phyloP scores from a whole-genome alignment of 2,329 filamentous ascomycete genomes.

The Plectosphaerella sp. region DNA sequence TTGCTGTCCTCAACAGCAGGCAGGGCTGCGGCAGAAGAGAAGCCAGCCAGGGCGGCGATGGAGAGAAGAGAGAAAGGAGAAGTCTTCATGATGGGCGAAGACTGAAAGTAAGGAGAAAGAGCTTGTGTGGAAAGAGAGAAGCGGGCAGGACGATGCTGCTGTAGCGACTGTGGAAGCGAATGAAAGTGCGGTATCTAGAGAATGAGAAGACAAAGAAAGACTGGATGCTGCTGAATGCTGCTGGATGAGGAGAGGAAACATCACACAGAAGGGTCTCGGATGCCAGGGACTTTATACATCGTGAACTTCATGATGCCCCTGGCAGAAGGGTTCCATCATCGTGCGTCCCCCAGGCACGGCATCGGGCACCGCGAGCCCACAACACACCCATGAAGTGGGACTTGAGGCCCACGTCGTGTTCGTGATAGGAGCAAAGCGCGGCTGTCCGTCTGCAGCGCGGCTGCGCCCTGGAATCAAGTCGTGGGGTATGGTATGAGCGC shows the following conservation, averaged over 20 bases:
- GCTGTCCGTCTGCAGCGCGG: too few species aligned
- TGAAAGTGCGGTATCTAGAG: not conserved
- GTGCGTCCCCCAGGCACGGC: too few species aligned
- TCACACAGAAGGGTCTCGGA: not conserved
- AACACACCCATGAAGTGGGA: too few species aligned
- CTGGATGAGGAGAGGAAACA: not conserved
- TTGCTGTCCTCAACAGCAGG: not conserved
- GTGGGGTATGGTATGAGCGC: too few species aligned
- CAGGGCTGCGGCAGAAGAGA: slow-evolving; percentile 3
- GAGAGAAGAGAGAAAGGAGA: slow-evolving; percentile 5
- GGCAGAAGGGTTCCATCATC: too few species aligned
- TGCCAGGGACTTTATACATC: not conserved
- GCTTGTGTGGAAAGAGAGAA: not conserved
- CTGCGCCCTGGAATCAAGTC: too few species aligned
- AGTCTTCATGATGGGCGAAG: slow-evolving; percentile 2
- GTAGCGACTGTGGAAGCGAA: not conserved
- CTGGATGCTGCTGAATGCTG: not conserved
- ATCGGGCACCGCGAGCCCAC: too few species aligned
- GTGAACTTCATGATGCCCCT: not conserved
- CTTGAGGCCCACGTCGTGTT: too few species aligned
- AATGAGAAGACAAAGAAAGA: not conserved
- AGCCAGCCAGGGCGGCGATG: slow-evolving; percentile 2
- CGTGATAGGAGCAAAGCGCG: too few species aligned
- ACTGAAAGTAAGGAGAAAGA: not conserved
- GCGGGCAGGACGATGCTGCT: not conserved